Conservation (phyloP, 345 rosid species). For the Turritis glabra region DNA sequence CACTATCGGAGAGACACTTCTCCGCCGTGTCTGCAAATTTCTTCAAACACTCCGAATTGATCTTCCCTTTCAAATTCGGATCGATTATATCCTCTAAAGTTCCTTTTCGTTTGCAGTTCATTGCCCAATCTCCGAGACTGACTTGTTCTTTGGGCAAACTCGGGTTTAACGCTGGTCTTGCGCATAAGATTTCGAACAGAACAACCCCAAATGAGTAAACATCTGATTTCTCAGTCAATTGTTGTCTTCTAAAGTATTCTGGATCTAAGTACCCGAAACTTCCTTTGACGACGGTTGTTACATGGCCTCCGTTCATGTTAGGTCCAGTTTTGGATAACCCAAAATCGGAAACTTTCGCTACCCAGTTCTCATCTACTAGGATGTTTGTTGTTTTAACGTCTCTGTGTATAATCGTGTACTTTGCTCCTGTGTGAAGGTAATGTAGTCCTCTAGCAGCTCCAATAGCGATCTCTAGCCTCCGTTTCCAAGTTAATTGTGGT, state of each 20-base stretch:
- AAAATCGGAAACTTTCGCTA: conserved; percentile 86
- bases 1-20: conserved; percentile 65
- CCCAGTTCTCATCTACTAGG: conserved; percentile 76
- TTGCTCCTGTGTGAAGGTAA: conserved; percentile 90
- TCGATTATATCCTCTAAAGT: conserved; percentile 59
- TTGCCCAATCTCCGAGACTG: conserved; percentile 89
- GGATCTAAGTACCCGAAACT: conserved; percentile 93
- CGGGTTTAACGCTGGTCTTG: conserved; percentile 72
- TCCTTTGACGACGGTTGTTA: conserved; percentile 85
- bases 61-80: conserved; percentile 53
- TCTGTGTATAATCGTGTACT: conserved; percentile 85
- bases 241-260: conserved; percentile 79
- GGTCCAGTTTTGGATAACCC: conserved; percentile 84
- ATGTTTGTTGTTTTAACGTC: conserved; percentile 96
- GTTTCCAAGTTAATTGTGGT: conserved; percentile 64
- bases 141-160: conserved; percentile 76
- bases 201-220: conserved; percentile 92
- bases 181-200: conserved; percentile 72
- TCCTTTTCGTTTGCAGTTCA: conserved; percentile 52
- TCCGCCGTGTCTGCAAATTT: conserved; percentile 63
- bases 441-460: conserved; percentile 89
- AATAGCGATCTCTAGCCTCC: conserved; percentile 69
- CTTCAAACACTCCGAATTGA: conserved; percentile 57
- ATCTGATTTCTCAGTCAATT: conserved; percentile 82
- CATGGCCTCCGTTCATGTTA: conserved; percentile 72